Conservation (phyloP, 257 asterid genomes). For the Salvia rosmarinus region DNA sequence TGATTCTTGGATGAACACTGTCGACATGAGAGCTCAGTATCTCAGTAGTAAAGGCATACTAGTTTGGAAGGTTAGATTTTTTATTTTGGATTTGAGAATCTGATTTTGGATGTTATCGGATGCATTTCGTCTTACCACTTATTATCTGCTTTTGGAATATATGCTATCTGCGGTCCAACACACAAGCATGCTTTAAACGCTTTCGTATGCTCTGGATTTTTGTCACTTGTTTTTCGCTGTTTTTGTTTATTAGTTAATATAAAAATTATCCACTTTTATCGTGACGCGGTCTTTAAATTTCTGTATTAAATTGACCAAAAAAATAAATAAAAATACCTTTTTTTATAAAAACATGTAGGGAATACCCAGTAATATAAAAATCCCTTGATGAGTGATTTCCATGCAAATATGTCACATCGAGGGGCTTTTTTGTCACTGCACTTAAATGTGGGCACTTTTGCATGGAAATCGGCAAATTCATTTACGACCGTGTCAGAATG, state of each 20-base stretch:
- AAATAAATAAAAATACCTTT: too few species aligned
- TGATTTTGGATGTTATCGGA: slow-evolving; percentile 7
- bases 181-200: not conserved
- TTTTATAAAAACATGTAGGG: too few species aligned
- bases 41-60: slow-evolving; percentile 81
- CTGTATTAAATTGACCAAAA: too few species aligned
- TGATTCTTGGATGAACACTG: slow-evolving; percentile 87
- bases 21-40: slow-evolving; percentile 94
- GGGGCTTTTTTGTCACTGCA: too few species aligned
- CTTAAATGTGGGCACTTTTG: too few species aligned
- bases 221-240: slow-evolving; percentile 17
- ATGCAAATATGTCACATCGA: too few species aligned
- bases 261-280: too few species aligned
- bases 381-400: too few species aligned
- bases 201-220: not conserved
- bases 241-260: not conserved
- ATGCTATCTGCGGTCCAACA: slow-evolving; percentile 22
- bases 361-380: too few species aligned
- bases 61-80: slow-evolving; percentile 83
- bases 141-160: slow-evolving; percentile 38
- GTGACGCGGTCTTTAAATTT: too few species aligned
- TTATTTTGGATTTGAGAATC: slow-evolving; percentile 3
- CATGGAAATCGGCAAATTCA: too few species aligned
- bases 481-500: too few species aligned
- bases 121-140: slow-evolving; percentile 23